A percentile compares a stretch with the other conserved stretches of the same genome.
Evolutionary conservation across 176 grass and related monocot genomes (phyloP).

Genomic region (Avena sativa): DNA sequence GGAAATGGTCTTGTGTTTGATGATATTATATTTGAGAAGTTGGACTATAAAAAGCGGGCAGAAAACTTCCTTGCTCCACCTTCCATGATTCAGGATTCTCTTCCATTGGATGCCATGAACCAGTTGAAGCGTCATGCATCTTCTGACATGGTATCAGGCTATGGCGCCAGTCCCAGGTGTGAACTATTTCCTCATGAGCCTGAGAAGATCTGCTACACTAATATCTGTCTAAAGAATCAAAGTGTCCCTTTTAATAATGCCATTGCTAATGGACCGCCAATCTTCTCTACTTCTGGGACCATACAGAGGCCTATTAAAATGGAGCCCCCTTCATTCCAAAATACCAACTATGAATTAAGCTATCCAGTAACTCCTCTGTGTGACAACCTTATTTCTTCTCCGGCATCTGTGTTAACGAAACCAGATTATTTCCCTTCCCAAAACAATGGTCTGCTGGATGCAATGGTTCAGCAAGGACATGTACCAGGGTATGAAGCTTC

Average conservation of each 20-base stretch:
- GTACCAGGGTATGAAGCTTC: conserved; percentile 26
- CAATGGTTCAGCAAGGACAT: conserved; percentile 39
- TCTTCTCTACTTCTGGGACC: conserved; percentile 60
- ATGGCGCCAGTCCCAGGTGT: neutral
- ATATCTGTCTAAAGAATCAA: conserved; percentile 35
- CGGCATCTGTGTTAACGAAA: conserved; percentile 11
- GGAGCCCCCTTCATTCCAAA: conserved; percentile 88
- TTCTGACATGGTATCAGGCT: conserved; percentile 21
- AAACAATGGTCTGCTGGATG: conserved; percentile 41
- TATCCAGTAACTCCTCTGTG: conserved; percentile 15
- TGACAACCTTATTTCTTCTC: conserved; percentile 36
- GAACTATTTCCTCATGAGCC: conserved; percentile 30
- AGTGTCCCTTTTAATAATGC: conserved; percentile 37
- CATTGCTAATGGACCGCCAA: conserved; percentile 34
- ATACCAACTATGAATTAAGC: conserved; percentile 34
- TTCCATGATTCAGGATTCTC: conserved; percentile 7
- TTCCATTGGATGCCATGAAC: conserved; percentile 15
- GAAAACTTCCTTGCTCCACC: neutral
- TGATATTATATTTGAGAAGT: conserved; percentile 41
- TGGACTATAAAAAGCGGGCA: conserved; percentile 24
- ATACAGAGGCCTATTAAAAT: conserved; percentile 41
- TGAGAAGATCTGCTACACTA: conserved; percentile 25
- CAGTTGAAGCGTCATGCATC: conserved; percentile 16
- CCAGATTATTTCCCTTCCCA: conserved; percentile 20
- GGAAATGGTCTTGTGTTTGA: conserved; percentile 19